phyloP scores from a whole-genome alignment of 768 basidiomycete species.

The Mycena kentingensis region DNA sequence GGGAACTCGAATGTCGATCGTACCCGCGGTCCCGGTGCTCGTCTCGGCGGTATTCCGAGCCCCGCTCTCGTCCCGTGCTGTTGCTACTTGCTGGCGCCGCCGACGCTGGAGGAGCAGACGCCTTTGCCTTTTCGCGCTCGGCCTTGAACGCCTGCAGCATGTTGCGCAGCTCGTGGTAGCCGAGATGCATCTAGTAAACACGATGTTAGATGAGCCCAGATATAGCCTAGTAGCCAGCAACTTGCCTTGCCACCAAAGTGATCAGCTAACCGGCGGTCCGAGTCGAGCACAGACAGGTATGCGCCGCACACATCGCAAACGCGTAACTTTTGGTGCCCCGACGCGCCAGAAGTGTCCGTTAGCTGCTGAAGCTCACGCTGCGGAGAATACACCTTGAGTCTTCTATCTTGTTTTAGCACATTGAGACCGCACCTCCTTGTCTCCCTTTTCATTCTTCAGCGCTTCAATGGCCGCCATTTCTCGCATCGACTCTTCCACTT shows the following conservation, averaged over 20 bases:
- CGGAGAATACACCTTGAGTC: slow-evolving; percentile 16
- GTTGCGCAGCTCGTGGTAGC: slow-evolving; percentile 96
- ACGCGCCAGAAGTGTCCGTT: slow-evolving; percentile 97
- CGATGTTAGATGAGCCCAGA: slow-evolving; percentile 26
- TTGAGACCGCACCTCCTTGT: slow-evolving; percentile 77
- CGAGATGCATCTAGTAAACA: slow-evolving; percentile 92
- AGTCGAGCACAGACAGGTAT: slow-evolving; percentile 97
- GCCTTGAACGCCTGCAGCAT: slow-evolving; percentile 90
- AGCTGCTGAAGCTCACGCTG: slow-evolving; percentile 93
- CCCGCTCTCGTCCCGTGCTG: slow-evolving; percentile 29
- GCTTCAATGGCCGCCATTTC: slow-evolving; percentile 98
- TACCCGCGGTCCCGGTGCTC: slow-evolving; percentile 57
- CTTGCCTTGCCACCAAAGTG: slow-evolving; percentile 99
- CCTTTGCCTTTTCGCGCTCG: slow-evolving; percentile 81
- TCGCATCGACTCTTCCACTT: slow-evolving; percentile 98
- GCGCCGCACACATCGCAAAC: slow-evolving; percentile 99
- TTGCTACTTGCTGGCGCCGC: slow-evolving; percentile 32
- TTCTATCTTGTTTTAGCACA: slow-evolving; percentile 9
- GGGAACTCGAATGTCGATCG: slow-evolving; percentile 66
- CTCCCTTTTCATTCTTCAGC: slow-evolving; percentile 90
- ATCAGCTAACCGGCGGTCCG: slow-evolving; percentile 96
- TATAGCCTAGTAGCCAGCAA: slow-evolving; percentile 23
- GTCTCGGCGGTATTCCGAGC: slow-evolving; percentile 31
- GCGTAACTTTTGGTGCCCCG: slow-evolving; percentile 98
- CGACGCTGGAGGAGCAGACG: slow-evolving; percentile 38